Evolutionary conservation across 139 green algal species (phyloP), one percentile per base, ranked within the genome.

Genomic region (Astrephomene gubernaculifera): DNA sequence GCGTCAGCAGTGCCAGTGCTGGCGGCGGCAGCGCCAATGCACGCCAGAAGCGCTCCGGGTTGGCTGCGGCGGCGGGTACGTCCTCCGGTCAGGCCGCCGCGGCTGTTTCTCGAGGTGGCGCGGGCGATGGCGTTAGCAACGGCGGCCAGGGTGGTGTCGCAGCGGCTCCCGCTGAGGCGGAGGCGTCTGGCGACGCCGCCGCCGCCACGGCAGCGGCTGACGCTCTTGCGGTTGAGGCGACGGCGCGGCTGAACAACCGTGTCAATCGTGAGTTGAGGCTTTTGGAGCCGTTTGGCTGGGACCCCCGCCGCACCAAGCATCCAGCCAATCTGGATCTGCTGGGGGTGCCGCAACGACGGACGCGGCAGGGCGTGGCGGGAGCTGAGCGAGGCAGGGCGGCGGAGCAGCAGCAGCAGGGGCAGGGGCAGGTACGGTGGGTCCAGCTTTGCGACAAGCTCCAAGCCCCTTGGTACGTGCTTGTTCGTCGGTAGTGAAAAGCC

Each of bases 241-340:
- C 35, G 31, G 65, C 33, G 65, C 33, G 22, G 65, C 17, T 35
- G 65, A 27, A 27, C 38, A 52, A 38, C 12, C 68, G 68, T 31
- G 68, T 39, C 21, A 75, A 21, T 3, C 68, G 68, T 12, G 68
- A 75, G 68, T 39, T 75, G 36, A 31, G 68, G 7, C 68, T 75
- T 8, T 39, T 75, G 68, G 38, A 75, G 36, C 68, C 68, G 17
- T 75, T 75, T 27, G 68, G 38, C 6, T 75, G 68, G 68, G 68
- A 75, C 68, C 68, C 38, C 39, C 68, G 68, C 1, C 68, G 68
- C 38, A 9, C 68, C 68, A n/a, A 75, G 68, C 38, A 57, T 21
- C 68, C 68, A 1, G 68, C 68, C 68, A 75, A 75, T 9, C 27
- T 75, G 36, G 68, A 75, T 19, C 35, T 75, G 68, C 35, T 75